Conservation (phyloP, 129 eudicot genomes). For the Deinandra increscens region DNA sequence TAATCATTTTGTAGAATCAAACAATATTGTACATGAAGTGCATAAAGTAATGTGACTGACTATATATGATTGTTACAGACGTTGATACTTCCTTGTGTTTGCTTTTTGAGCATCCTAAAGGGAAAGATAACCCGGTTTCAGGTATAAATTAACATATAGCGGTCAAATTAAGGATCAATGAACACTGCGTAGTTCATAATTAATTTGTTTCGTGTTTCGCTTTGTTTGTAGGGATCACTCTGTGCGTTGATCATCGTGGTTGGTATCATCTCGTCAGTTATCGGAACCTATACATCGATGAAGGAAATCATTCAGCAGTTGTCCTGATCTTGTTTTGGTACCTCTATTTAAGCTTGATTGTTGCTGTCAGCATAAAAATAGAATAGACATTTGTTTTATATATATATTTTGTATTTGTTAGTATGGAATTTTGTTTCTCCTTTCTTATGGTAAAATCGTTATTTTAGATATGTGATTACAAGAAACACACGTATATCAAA, state of each 20-base stretch:
- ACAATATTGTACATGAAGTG: no score
- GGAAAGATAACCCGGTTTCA: slow-evolving; percentile 55
- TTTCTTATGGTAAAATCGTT: slow-evolving; percentile 3
- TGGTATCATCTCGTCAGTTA: slow-evolving; percentile 52
- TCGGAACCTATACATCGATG: slow-evolving; percentile 73
- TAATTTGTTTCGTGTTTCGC: neutral
- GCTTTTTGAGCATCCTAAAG: slow-evolving; percentile 68
- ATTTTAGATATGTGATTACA: neutral
- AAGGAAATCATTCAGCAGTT: slow-evolving; percentile 48
- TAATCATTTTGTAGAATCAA: neutral
- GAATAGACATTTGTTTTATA: slow-evolving; percentile 2
- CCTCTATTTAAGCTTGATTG: slow-evolving; percentile 17
- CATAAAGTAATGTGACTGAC: neutral
- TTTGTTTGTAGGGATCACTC: slow-evolving; percentile 41
- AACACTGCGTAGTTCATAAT: neutral
- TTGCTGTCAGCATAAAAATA: slow-evolving; percentile 23
- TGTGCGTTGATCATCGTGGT: slow-evolving; percentile 54
- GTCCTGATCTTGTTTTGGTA: slow-evolving; percentile 29
- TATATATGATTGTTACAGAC: slow-evolving; percentile 47
- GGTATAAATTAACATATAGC: slow-evolving; percentile 36
- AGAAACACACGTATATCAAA: neutral
- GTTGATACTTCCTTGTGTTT: slow-evolving; percentile 85
- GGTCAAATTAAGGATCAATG: neutral
- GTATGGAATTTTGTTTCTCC: slow-evolving; percentile 25
- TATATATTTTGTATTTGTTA: slow-evolving; percentile 14